phyloP scores from a whole-genome alignment of 257 asterid genomes.

The Lycium barbarum region DNA sequence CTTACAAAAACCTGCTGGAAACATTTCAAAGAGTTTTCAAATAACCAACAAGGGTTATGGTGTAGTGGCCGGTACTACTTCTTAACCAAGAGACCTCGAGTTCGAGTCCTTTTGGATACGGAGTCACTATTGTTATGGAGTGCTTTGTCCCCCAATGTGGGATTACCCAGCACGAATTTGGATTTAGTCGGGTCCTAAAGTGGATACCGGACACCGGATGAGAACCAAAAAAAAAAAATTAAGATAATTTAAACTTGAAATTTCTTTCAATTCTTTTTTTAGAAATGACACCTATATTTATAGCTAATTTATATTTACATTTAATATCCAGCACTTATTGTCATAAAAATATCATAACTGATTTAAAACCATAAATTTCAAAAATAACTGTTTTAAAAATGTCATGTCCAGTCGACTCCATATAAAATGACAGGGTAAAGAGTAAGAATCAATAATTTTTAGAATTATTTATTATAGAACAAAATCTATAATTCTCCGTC shows the following conservation, averaged over 20 bases:
- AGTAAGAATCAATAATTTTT: background rate
- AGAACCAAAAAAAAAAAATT: too few relatives aligned
- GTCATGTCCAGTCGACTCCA: background rate
- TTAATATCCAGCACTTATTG: background rate
- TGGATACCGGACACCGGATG: too few relatives aligned
- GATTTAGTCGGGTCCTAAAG: too few relatives aligned
- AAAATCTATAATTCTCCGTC: background rate
- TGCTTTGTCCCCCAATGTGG: too few relatives aligned
- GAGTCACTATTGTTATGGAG: too few relatives aligned
- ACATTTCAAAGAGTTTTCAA: too few relatives aligned
- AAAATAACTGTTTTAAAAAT: background rate
- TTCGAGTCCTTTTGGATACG: too few relatives aligned
- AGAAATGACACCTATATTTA: background rate
- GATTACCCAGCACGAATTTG: too few relatives aligned
- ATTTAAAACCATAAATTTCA: background rate
- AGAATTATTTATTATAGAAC: background rate
- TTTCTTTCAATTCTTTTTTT: background rate
- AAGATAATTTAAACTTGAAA: background rate
- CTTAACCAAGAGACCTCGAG: too few relatives aligned
- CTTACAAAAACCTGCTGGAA: too few relatives aligned
- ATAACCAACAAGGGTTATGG: too few relatives aligned
- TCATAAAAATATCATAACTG: slow-evolving; percentile 1
- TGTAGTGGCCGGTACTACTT: too few relatives aligned
- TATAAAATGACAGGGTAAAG: background rate
- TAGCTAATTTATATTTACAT: background rate